phyloP scores from a whole-genome alignment of 2,329 filamentous ascomycete genomes.

The Neonectria magnoliae region DNA sequence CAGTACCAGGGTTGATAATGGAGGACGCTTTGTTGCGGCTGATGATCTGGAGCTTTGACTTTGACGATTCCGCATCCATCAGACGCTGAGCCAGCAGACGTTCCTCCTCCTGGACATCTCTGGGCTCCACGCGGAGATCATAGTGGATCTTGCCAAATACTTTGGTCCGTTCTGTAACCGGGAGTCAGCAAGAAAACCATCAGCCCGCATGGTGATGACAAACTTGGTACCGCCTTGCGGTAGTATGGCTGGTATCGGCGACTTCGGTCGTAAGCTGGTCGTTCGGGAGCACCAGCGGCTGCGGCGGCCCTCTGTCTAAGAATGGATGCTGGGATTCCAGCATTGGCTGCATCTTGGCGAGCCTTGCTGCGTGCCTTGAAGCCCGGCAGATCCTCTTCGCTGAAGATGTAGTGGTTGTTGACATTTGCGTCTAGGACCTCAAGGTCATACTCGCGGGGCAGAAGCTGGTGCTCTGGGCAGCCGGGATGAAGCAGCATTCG shows the following conservation, averaged over 20 bases:
- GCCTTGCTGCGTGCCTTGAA: conserved; percentile 60
- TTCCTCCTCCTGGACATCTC: conserved; percentile 76
- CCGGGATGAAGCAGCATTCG: conserved; percentile 74
- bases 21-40: conserved; percentile 61
- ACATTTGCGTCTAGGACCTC: conserved; percentile 72
- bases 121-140: conserved; percentile 79
- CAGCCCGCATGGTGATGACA: conserved; percentile 45
- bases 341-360: conserved; percentile 65
- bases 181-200: conserved; percentile 32
- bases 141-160: conserved; percentile 78
- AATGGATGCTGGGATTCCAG: conserved; percentile 68
- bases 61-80: conserved; percentile 59
- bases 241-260: conserved; percentile 68
- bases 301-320: conserved; percentile 52
- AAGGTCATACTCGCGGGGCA: conserved; percentile 91
- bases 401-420: conserved; percentile 90
- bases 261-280: conserved; percentile 57
- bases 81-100: conserved; percentile 69
- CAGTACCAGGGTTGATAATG: conserved; percentile 65
- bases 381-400: conserved; percentile 85
- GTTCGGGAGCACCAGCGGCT: conserved; percentile 52
- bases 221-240: conserved; percentile 79
- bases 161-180: conserved; percentile 76
- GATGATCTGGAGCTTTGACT: conserved; percentile 61
- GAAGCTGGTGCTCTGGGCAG: conserved; percentile 72